Base-by-base conservation (phyloP, 2,329 filamentous ascomycete genomes). In the Fusarium poae region DNA sequence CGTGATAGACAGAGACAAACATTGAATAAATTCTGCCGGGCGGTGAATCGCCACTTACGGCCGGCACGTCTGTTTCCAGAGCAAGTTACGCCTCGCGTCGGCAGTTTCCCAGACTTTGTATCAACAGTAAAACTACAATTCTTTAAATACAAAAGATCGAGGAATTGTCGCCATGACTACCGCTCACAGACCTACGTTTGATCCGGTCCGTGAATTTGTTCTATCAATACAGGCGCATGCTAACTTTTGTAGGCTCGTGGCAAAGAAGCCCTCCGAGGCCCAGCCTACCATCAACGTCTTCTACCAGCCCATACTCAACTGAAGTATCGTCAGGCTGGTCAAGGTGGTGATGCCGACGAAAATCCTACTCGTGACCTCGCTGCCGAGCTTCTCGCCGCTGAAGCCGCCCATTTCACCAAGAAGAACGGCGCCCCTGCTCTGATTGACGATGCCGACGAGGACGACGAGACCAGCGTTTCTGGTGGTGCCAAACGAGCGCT, bases 251-350 rank as follows among this genome's bases (percentile, higher is more conserved):
- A 94, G 92, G 94, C 95, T 42, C 89, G 91, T 78, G 96, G 96
- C 78, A 97, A 97, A 85, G 96, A 99, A 81, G 93, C 94, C 75
- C 91, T 94, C 63, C 91, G 94, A 75, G 96, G 96, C 48, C 92
- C 93, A 50, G 95, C 94, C 74, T 98, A 97, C 83, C 96, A 99
- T 79, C 95, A 98, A 81, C 92, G 96, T 74, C 91, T 98, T 18
- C 90, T 97, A 16, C 95, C 96, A 34, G 96, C 96, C 32, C 92
- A 99, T 80, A 98, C 93, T 15, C 90, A 93, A 69, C 90, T 99
- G 77, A 99, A 99, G 82, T 92, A 91, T 77, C 89, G 93, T 84
- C 90, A 87, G 46, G 83, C 91, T n/a, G 94, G 94, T 44, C 96
- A 99, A 82, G 96, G 96, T 74, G 92, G 93, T 70, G 90, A 89